Evolutionary conservation across 2,329 filamentous ascomycete species (phyloP).

Genomic region (Aphanoascus verrucosus): DNA sequence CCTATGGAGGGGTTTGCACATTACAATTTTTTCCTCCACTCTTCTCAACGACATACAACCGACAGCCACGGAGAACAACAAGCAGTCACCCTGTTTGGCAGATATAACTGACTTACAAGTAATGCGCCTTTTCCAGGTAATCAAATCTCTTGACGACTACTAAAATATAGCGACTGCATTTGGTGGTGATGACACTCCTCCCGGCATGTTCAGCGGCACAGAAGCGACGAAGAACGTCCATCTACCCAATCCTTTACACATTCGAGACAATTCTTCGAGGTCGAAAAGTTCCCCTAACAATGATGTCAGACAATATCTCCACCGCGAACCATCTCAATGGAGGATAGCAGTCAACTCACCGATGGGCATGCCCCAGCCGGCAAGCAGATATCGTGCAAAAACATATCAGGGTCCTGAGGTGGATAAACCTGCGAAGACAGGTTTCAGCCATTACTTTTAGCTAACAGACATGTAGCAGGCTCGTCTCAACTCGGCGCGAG

Average conservation of each 20-base stretch:
- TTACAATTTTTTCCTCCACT: too few relatives aligned
- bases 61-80: too few relatives aligned
- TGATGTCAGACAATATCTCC: conserved; percentile 2
- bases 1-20: too few relatives aligned
- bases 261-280: conserved; percentile 33
- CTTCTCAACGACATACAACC: too few relatives aligned
- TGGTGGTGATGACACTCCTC: conserved; percentile 38
- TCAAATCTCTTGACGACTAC: too few relatives aligned
- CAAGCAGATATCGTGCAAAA: conserved; percentile 41
- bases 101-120: background rate
- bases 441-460: background rate
- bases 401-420: conserved; percentile 29
- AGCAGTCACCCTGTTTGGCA: background rate
- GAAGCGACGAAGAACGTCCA: conserved; percentile 44
- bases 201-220: conserved; percentile 41
- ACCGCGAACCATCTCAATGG: background rate
- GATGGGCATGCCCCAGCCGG: conserved; percentile 43
- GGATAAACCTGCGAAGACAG: conserved; percentile 33
- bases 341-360: conserved; percentile 19
- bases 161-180: conserved; percentile 37
- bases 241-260: conserved; percentile 21
- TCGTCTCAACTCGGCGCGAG: conserved; percentile 10
- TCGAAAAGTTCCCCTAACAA: conserved; percentile 37
- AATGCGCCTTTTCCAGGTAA: too few relatives aligned
- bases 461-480: too few relatives aligned